A percentile compares a stretch with the other conserved stretches of the same genome.
These are phyloP conservation scores for Zygosaccharomyces siamensis DNA, from an alignment of 805 yeast genomes.

Conservation along the genomic window DNA sequence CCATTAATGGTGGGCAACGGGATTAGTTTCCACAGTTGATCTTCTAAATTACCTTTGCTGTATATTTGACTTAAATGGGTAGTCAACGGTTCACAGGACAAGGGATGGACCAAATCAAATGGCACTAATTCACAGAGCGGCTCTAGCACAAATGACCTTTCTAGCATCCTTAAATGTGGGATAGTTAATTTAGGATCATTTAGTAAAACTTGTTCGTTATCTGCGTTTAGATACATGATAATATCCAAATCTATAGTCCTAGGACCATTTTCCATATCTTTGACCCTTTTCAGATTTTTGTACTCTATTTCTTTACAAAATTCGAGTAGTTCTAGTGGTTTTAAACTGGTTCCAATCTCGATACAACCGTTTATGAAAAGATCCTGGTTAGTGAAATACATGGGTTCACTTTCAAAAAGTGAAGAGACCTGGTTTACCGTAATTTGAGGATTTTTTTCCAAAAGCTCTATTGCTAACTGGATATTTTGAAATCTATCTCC, in stretches of 20 bases:
- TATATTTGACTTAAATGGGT: conserved; percentile 59
- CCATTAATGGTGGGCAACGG: conserved; percentile 37
- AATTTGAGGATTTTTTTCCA: conserved; percentile 38
- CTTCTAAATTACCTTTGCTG: conserved; percentile 44
- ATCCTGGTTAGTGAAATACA: conserved; percentile 79
- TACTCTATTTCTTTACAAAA: conserved; percentile 76
- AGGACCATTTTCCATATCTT: conserved; percentile 86
- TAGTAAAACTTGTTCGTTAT: conserved; percentile 39
- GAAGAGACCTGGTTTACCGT: conserved; percentile 62
- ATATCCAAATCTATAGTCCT: conserved; percentile 88
- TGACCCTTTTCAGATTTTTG: conserved; percentile 60
- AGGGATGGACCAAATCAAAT: conserved; percentile 68
- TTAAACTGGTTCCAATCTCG: conserved; percentile 52
- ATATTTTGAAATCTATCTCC: conserved; percentile 71
- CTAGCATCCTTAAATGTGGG: conserved; percentile 87
- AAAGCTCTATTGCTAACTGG: conserved; percentile 44
- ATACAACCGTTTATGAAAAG: conserved; percentile 82
- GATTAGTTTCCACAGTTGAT: conserved; percentile 44
- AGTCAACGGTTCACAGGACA: conserved; percentile 76
- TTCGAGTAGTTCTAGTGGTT: conserved; percentile 60
- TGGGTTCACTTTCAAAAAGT: conserved; percentile 83
- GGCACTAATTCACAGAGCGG: conserved; percentile 81
- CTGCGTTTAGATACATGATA: conserved; percentile 47
- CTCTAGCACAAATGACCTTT: conserved; percentile 81
- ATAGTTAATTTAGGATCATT: conserved; percentile 57